A percentile compares a stretch with the other conserved stretches of the same genome.
These are phyloP conservation scores for Sindora glabra DNA, from an alignment of 306 rosid genomes.

Conservation along the genomic window DNA sequence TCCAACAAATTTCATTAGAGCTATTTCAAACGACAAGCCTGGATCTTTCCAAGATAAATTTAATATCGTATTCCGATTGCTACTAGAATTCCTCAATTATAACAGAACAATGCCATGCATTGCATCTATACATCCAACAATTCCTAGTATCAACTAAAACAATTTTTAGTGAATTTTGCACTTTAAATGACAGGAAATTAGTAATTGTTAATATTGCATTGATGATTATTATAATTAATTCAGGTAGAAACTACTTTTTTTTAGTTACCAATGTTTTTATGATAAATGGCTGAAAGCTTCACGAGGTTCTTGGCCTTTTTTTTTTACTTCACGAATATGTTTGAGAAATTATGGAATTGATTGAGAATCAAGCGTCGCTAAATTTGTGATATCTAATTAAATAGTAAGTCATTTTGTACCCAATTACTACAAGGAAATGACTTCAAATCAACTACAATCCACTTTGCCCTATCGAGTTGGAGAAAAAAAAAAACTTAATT, in stretches of 20 bases:
- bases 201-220: background rate
- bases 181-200: background rate
- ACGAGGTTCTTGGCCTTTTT: background rate
- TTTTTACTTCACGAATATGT: background rate
- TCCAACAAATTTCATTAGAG: background rate
- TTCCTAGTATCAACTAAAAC: background rate
- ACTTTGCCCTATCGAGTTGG: background rate
- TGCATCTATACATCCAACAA: background rate
- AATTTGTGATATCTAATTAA: background rate
- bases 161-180: background rate
- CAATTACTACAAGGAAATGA: background rate
- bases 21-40: background rate
- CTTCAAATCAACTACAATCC: background rate
- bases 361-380: background rate
- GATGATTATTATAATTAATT: background rate
- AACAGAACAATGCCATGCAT: background rate
- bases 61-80: background rate
- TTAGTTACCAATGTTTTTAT: background rate
- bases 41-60: background rate
- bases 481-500: background rate
- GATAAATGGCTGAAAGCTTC: background rate
- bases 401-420: background rate
- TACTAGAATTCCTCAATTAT: background rate
- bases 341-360: background rate
- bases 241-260: background rate